Percentiles rank a stretch among this genome's conserved stretches.
These are phyloP conservation scores for Clarireedia paspali DNA, from an alignment of 2,329 filamentous ascomycete species.

Conservation along the genomic window DNA sequence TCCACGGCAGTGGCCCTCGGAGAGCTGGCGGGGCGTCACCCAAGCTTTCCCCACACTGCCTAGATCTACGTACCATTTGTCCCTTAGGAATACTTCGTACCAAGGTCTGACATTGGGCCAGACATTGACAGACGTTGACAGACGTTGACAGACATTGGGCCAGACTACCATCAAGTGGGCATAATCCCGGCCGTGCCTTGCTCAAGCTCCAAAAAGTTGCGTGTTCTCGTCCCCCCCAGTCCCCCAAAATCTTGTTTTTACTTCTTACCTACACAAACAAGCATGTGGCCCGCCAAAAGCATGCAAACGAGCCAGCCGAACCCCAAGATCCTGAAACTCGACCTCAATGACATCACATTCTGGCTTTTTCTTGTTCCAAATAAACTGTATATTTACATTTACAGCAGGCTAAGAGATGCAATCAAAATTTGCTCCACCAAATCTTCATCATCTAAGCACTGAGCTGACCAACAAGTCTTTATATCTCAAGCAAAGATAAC, in stretches of 20 bases:
- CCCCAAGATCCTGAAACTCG: constrained; percentile 5
- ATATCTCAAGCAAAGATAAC: neutral
- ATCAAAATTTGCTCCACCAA: neutral
- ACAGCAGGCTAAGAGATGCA: neutral
- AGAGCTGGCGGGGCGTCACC: no score
- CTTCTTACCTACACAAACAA: neutral
- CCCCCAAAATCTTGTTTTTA: constrained; percentile 8
- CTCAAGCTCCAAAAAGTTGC: neutral
- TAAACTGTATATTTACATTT: neutral
- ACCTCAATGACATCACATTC: constrained; percentile 8
- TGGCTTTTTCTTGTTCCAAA: constrained; percentile 4
- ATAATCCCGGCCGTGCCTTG: neutral
- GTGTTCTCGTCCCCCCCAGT: neutral
- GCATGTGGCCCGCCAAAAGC: neutral
- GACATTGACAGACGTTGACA: no score
- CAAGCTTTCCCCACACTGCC: no score
- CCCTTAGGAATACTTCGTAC: no score
- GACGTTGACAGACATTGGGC: no score
- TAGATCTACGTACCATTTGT: no score
- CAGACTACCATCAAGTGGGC: neutral
- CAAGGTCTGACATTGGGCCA: no score
- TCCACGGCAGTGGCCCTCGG: no score
- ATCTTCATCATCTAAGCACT: neutral
- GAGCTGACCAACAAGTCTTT: neutral
- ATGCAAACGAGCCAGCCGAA: neutral